Base-by-base conservation (phyloP, 1,139 yeast genomes). In the Martiniozyma asiatica region DNA sequence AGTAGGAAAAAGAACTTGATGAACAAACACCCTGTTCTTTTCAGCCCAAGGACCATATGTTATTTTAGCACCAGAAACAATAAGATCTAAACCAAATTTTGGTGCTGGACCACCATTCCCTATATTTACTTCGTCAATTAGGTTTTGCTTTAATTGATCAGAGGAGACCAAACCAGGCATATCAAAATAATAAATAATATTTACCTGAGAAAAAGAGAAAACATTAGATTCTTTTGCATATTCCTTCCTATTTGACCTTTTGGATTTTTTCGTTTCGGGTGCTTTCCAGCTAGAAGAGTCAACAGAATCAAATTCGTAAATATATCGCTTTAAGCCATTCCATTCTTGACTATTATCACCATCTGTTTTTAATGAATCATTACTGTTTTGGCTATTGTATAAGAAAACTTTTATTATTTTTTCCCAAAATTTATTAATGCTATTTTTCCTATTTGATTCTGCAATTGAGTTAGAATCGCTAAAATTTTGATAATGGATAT, bases 21-120 rank as follows among this genome's bases (percentile, higher is more conserved):
- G 89, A 8, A 87, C 47, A 1, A 76, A 69, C 2, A 64, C 63
- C 14, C 94, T 52, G 50, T 89, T 94, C 26, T 87, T 69, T 37
- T 87, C 94, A 0, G 96, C 80, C 96, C 97, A 87, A 0, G 98
- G 94, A 0, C 98, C 98, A 47, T 82, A 87, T 42, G 78, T 78
- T 1, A 84, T 58, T 0, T 82, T 75, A 0, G 87, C 75, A 37
- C 68, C 65, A 1, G 68, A 63, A 5, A 84, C 44, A 13, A 61
- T 63, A 12, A 85, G 34, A 34, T 78, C 78, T 5, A 76, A 46
- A 0, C 87, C 89, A 49, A 68, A 69, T 35, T 66, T 69, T 0
- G 96, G 95, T 0, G 73, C 54, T 3, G 65, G 51, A 8, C 65
- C 70, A 25, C 67, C 59, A 37, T 70, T 69, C 3, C 75, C 77